Evolutionary conservation across 2,329 filamentous ascomycete genomes (phyloP).

Genomic region (Paecilomyces variotii): DNA sequence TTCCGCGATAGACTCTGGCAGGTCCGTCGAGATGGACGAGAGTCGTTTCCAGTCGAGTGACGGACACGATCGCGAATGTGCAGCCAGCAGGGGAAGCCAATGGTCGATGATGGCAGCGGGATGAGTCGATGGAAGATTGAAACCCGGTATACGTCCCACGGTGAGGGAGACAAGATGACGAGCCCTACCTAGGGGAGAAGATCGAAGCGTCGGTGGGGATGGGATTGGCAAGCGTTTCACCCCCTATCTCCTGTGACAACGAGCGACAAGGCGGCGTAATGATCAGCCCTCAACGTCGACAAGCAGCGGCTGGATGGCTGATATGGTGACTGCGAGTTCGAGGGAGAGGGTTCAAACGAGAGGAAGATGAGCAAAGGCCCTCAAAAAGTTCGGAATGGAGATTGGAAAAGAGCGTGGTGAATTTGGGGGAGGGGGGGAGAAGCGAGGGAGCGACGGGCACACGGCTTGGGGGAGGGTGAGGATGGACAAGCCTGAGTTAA

Average conservation of each 20-base stretch:
- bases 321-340: neutral
- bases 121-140: neutral
- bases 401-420: conserved; percentile 1
- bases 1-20: neutral
- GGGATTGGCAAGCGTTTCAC: conserved; percentile 3
- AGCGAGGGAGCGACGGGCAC: neutral
- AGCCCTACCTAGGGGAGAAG: neutral
- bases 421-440: neutral
- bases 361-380: neutral
- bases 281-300: neutral
- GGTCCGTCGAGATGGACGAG: neutral
- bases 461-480: neutral
- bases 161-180: neutral
- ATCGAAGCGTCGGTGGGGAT: neutral
- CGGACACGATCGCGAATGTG: neutral
- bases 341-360: neutral
- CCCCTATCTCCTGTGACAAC: conserved; percentile 1
- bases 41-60: neutral
- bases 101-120: neutral
- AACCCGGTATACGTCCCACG: neutral
- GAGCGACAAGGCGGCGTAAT: neutral
- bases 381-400: neutral
- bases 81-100: neutral
- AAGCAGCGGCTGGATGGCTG: neutral
- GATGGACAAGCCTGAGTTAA: neutral